These are phyloP conservation scores for Trichoderma sp. DNA, from an alignment of 2,329 filamentous ascomycete species.

Conservation along the genomic window DNA sequence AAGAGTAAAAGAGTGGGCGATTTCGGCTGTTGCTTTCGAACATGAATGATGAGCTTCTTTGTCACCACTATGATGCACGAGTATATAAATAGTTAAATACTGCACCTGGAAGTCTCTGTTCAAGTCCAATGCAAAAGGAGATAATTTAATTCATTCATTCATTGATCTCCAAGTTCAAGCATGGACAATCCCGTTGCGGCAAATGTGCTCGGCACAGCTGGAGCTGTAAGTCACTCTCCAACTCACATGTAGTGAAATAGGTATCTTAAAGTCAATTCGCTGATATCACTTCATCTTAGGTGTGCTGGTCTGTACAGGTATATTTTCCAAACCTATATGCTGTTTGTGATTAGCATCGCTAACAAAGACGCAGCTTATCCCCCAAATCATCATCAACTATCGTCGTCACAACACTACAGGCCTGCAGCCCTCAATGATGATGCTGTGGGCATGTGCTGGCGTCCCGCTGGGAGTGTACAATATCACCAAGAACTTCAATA, in stretches of 20 bases:
- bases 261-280: not conserved
- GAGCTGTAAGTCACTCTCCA: slow-evolving; percentile 44
- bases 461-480: slow-evolving; percentile 60
- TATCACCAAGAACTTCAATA: slow-evolving; percentile 41
- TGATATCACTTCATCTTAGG: slow-evolving; percentile 23
- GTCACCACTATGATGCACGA: not conserved
- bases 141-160: not conserved
- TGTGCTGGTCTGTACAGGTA: slow-evolving; percentile 66
- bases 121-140: not conserved
- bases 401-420: slow-evolving; percentile 63
- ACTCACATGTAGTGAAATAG: too few relatives aligned
- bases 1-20: not conserved
- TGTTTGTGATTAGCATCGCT: not conserved
- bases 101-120: too few relatives aligned
- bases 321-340: not conserved
- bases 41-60: not conserved
- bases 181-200: slow-evolving; percentile 57
- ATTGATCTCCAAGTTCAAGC: not conserved
- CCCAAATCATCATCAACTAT: slow-evolving; percentile 68
- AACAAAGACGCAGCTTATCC: slow-evolving; percentile 51
- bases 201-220: slow-evolving; percentile 57
- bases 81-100: not conserved
- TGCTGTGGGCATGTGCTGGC: slow-evolving; percentile 66
- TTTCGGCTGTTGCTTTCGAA: slow-evolving; percentile 12
- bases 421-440: slow-evolving; percentile 68